Base-by-base conservation (phyloP, 2,329 filamentous ascomycete genomes). In the Xylaria multiplex region DNA sequence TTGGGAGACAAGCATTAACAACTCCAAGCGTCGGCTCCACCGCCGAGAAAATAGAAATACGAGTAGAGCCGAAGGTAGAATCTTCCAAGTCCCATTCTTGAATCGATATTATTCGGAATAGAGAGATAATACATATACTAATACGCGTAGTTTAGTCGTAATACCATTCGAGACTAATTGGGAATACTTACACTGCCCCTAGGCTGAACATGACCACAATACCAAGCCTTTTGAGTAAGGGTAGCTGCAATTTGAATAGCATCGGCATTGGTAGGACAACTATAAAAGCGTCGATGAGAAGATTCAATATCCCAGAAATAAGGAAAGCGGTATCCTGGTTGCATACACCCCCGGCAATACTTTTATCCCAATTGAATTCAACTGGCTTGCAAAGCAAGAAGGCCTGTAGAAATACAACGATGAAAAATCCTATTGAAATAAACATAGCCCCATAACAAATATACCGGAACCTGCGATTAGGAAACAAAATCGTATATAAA, bases 141-240 rank as follows among this genome's bases (percentile, higher is more conserved):
- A 6, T 1, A 11, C 6, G 19, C 37, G 9, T 40, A 14, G 14
- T 5, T 40, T 40, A 40, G 37, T 40, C 37, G 2, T 14, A 40
- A 40, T 14, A 40, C 37, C 4, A 3, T 14, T 13, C 37, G 13
- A 52, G 6, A 19, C 27, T 9, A n/a, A 7, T 32, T 22, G 13
- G 19, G 27, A 22, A 14, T 53, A 69, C 69, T 61, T 45, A 71
- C 66, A 69, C 3, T 1, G 13, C 54, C 9, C 70, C 68, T 16
- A 71, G 63, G 27, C 70, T 64, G 16, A 71, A 71, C 63, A 70
- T 71, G 9, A 8, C 55, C 5, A 14, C 66, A 49, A 71, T 43
- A 3, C 35, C n/a, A n/a, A 69, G 13, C 22, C 27, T 61, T 30
- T 64, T 71, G 3, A 48, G 9, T 7, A 66, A 22, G 1, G 60